Evolutionary conservation across 306 rosid genomes (phyloP), one percentile per base, ranked within the genome.

Genomic region (Hippophae tibetana): DNA sequence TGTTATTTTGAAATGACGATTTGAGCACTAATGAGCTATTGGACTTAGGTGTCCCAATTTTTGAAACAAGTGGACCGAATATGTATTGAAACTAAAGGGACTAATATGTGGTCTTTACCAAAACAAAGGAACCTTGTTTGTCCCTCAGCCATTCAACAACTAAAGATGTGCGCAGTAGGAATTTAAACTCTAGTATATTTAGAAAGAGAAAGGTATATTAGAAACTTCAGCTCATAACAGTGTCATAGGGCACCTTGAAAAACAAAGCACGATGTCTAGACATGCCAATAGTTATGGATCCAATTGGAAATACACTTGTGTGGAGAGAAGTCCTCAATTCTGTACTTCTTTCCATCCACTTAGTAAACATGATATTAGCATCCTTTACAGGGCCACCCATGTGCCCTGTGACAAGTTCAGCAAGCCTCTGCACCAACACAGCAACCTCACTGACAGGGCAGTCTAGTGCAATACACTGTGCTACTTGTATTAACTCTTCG

Each of bases 311-410:
- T 61, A 92, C 82, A 69, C 87, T 80, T 63, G 96, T 88, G 66
- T 74, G 84, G 56, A 85, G 83, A 42, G 96, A 81, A 62, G 86
- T 73, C 81, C 90, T 84, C 72, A 84, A 76, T 70, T 88, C 94
- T 51, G 83, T 74, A 66, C 86, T 86, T 74, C 79, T 83, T 72
- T 92, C 99, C 69, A 84, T 88, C 99, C 99, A 92, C 78, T 79
- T 76, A 5, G 90, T 86, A 64, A 81, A 61, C 75, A 88, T 77
- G 56, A 80, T 65, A 80, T 79, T 84, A 60, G 99, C 93, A 72
- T 92, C 95, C 81, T 80, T 87, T 64, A 92, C 99, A 70, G 99
- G 84, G 66, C 99, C 99, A 43, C 99, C 99, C 99, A 92, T 92
- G 67, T 79, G 89, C 56, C 71, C 77, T 0, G 81, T 84, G 70